Evolutionary conservation across 2,329 filamentous ascomycete species (phyloP), one percentile per base, ranked within the genome.

Genomic region (Colletotrichum acutatum): DNA sequence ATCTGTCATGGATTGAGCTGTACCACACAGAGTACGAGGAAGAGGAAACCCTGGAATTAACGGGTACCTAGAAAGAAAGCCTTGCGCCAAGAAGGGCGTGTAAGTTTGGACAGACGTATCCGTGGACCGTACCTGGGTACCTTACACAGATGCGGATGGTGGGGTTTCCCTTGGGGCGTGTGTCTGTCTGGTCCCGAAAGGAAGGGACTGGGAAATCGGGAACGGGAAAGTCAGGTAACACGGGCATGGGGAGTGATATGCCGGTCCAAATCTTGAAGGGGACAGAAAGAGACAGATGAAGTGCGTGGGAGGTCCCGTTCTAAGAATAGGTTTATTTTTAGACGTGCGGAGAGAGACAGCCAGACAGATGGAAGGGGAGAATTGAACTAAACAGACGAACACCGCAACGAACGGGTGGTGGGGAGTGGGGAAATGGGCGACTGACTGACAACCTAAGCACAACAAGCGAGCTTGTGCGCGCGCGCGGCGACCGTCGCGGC

Each of bases 241-340:
- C 42, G 16, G 42, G 19, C 14, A n/a, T 46, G 42, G 42, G 42
- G 19, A n/a, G 42, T 8, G 42, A 46, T n/a, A 4, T 46, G 42
- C 16, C 42, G 42, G 42, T 46, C 42, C 42, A 46, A 46, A 19
- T n/a, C 42, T 19, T n/a, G 19, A 30, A 30, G 52, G 34, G 30
- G 42, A 26, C 30, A 52, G 24, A n/a, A 11, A 32, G 49, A 32
- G 16, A 49, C 7, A 12, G 24, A 49, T 22, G 16, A 32, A 6
- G 37, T 42, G 42, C 16, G 16, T 46, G 19, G 42, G 8, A 46
- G 42, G 42, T 46, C 8, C 42, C 42, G 19, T 69, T 26, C 70
- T 56, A 72, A 70, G 34, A 69, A 72, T 70, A 70, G 66, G 58
- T 28, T 34, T 60, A 59, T 64, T 59, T 72, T 72, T 72, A 64